Evolutionary conservation across 1,284 basidiomycete genomes (phyloP).

Genomic region (Apiotrichum brassicae): DNA sequence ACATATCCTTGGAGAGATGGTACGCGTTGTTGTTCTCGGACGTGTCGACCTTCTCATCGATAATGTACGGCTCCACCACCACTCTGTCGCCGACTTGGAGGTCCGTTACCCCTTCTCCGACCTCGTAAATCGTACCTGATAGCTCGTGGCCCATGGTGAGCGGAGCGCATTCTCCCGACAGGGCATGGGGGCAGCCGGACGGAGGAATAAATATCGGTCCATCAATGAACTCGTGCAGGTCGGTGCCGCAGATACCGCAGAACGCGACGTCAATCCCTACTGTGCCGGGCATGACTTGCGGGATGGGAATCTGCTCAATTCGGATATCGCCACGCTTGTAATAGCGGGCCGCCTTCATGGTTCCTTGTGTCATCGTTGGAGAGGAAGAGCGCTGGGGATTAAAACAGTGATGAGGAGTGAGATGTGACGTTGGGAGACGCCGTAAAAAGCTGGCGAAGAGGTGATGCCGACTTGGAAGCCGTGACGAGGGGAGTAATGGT

Average conservation of each 20-base stretch:
- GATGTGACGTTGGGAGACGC: background rate
- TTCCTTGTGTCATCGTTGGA: constrained; percentile 6
- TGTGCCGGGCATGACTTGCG: constrained; percentile 7
- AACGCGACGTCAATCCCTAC: constrained; percentile 17
- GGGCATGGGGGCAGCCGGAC: constrained; percentile 5
- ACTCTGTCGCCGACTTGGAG: constrained; percentile 40
- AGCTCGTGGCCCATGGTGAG: constrained; percentile 45
- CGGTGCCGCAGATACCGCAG: constrained; percentile 10
- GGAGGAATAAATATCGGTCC: constrained; percentile 11
- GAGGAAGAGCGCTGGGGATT: background rate
- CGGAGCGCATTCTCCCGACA: constrained; percentile 18
- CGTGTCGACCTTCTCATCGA: constrained; percentile 10
- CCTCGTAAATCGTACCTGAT: constrained; percentile 31
- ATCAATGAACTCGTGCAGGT: constrained; percentile 13
- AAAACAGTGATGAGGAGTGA: background rate
- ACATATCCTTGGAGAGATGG: constrained; percentile 18
- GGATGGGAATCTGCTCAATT: constrained; percentile 11
- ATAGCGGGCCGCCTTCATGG: constrained; percentile 17
- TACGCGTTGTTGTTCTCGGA: constrained; percentile 6
- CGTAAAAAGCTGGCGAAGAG: no score
- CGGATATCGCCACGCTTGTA: constrained; percentile 15
- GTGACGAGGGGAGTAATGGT: no score
- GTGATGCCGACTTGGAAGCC: no score
- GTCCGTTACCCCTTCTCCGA: constrained; percentile 25
- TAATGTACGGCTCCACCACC: constrained; percentile 41